Evolutionary conservation across 192 early-diverging fungal species (phyloP), one percentile per base, ranked within the genome.

Genomic region (Obelidium mucronatum): DNA sequence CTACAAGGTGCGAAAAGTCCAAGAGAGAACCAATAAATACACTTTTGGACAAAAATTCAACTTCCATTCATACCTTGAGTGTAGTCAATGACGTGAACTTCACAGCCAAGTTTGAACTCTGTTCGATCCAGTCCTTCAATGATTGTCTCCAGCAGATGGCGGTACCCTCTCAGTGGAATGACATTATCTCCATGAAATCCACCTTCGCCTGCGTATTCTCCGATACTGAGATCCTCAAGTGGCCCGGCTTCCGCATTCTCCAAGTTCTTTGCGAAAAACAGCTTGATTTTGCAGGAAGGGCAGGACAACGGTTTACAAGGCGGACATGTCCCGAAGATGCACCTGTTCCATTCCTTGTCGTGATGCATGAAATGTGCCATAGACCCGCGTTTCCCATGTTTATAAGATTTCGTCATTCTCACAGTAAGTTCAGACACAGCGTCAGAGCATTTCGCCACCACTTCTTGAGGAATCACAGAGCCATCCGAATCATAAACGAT

Each of bases 161-260:
- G 2, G 26, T 65, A 65, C 39, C 63, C 63, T 36, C 39, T 65
- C 37, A 34, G 17, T 3, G 63, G 63, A 6, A 65, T 39, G 37
- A 2, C 63, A 40, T 65, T 39, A 34, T 65, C 34, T 8, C 63
- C 63, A n/a, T 65, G 15, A 65, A 65, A 65, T 30, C 17, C 35
- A 3, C 44, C 44, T 19, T 65, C 37, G 17, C 31, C 63, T 8
- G 31, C 37, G 17, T 65, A 36, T 26, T 65, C 63, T 34, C 35
- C 63, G 35, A 65, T 39, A 40, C 63, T 65, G 15, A 65, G 63
- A 8, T 34, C 63, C 15, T 40, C n/a, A 30, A 65, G 26, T 15
- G 26, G 8, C 19, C 33, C 63, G 4, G 31, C 63, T 36, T 65
- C 63, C 15, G 39, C 35, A 40, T 34, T 40, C 34, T 33, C 63